Percentiles rank a stretch among this genome's conserved stretches.
Evolutionary conservation across 331 rosid genomes (phyloP).

Genomic region (Dryas integrifolia): DNA sequence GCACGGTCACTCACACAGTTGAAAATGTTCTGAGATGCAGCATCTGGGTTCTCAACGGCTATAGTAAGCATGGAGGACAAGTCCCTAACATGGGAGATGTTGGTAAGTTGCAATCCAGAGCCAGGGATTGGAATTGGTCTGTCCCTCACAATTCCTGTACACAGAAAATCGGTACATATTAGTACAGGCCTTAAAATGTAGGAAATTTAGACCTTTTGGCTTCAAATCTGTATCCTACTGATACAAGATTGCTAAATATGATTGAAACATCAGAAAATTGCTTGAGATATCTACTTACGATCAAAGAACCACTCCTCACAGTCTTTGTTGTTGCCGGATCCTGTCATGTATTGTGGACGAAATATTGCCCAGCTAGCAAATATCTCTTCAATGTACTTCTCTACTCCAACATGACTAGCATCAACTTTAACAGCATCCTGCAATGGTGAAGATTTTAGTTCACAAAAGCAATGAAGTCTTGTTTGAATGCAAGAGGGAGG

Average conservation of each 20-base stretch:
- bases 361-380: conserved; percentile 69
- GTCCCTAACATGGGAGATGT: conserved; percentile 81
- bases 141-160: conserved; percentile 78
- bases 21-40: conserved; percentile 62
- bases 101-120: conserved; percentile 81
- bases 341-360: conserved; percentile 87
- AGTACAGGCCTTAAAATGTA: too few species aligned
- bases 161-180: background rate
- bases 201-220: too few species aligned
- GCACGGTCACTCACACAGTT: conserved; percentile 80
- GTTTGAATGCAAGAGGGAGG: background rate
- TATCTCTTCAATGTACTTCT: conserved; percentile 66
- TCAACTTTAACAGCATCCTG: conserved; percentile 82
- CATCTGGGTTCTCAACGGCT: conserved; percentile 80
- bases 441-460: background rate
- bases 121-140: conserved; percentile 89
- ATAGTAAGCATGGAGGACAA: conserved; percentile 75
- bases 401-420: conserved; percentile 92
- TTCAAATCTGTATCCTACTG: too few species aligned
- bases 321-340: conserved; percentile 96
- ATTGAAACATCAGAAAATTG: background rate
- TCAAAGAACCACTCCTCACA: conserved; percentile 97
- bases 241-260: background rate
- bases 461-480: background rate
- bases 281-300: conserved; percentile 43